Base-by-base conservation (phyloP, 2,329 filamentous ascomycete species). In the Bretziella fagacearum region DNA sequence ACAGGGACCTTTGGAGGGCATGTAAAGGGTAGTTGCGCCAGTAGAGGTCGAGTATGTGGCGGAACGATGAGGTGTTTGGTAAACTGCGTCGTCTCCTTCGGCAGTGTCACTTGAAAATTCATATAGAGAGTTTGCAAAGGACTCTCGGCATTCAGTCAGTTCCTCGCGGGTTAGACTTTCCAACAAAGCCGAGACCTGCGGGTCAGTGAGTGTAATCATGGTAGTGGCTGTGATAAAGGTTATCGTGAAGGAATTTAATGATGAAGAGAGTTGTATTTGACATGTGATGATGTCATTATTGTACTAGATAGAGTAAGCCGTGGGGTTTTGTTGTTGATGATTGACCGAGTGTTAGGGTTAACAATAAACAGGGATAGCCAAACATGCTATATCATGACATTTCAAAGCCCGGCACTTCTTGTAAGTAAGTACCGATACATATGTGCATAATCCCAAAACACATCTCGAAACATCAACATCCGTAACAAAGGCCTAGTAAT, bases 1-100 rank as follows among this genome's bases (percentile, higher is more conserved):
- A 6, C 63, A 59, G 0, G 73, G 71, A 50, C 76, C 76, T 20
- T 70, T 74, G 1, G 79, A 79, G 0, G 81, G 81, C 77, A 85
- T 84, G 57, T 84, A 85, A 18, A 85, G 62, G 2, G 78, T 83
- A 15, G 74, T 79, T 25, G 69, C 65, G 33, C 67, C 68, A 13
- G 69, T 71, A 0, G 58, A 59, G 1, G 62, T 57, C 22, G 69
- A 70, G 33, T 67, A 58, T 6, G 74, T 64, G 0, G 66, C 61
- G 7, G 66, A 66, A 26, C 73, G 65, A 48, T 67, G 63, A 4
- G 74, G 76, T 54, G 79, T 73, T 53, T 77, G 68, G 48, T 71
- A 66, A 3, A 68, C 56, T 29, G 62, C 63, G 30, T 61, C 59
- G 27, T 64, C 59, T 22, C 63, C 58, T 13, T 59, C 57, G 47